Evolutionary conservation across 495 filamentous ascomycete species (phyloP).

Genomic region (Penicillium dipodomyicola): DNA sequence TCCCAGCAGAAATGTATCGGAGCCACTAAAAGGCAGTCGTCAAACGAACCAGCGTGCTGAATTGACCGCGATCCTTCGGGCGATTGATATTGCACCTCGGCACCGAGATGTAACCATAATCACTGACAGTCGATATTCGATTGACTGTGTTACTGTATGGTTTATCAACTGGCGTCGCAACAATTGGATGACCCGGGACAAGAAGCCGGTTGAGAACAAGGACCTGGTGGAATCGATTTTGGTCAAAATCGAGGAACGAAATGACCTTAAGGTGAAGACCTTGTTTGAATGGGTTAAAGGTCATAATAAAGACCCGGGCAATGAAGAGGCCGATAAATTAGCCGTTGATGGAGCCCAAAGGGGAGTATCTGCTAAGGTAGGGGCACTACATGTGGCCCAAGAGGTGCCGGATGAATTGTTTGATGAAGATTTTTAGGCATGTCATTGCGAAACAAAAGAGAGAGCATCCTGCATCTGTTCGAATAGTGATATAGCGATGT

Average conservation of each 20-base stretch:
- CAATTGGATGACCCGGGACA: conserved; percentile 68
- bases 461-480: not conserved
- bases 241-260: conserved; percentile 67
- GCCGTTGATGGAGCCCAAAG: conserved; percentile 61
- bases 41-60: conserved; percentile 97
- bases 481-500: not conserved
- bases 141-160: conserved; percentile 89
- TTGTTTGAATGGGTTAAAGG: conserved; percentile 87
- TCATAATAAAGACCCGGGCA: conserved; percentile 65
- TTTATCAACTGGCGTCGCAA: conserved; percentile 74
- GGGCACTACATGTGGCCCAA: conserved; percentile 25
- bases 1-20: conserved; percentile 75
- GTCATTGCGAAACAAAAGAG: not conserved
- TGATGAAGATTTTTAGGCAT: conserved; percentile 30
- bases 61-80: conserved; percentile 80
- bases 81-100: conserved; percentile 70
- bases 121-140: conserved; percentile 83
- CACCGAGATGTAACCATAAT: conserved; percentile 66
- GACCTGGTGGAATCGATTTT: conserved; percentile 77
- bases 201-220: conserved; percentile 75
- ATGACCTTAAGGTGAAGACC: conserved; percentile 57
- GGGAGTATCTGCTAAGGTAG: conserved; percentile 35
- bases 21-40: conserved; percentile 65
- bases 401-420: conserved; percentile 33
- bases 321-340: conserved; percentile 75